phyloP scores from a whole-genome alignment of 768 basidiomycete species.

The Termitomyces sp. region DNA sequence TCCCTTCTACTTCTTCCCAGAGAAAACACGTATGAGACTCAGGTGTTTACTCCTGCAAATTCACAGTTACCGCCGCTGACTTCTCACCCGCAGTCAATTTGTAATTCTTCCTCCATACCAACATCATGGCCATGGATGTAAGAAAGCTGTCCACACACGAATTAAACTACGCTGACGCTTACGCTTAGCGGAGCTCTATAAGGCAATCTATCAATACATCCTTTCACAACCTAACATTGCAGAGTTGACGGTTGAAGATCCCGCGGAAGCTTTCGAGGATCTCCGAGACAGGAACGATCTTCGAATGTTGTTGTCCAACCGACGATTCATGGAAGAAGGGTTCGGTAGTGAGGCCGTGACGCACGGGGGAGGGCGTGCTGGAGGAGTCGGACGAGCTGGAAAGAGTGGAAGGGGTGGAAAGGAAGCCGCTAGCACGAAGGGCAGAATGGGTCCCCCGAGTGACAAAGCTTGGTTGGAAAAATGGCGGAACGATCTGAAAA shows the following conservation, averaged over 20 bases:
- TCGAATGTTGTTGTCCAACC: constrained; percentile 62
- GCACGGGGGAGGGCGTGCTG: constrained; percentile 48
- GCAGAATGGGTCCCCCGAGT: constrained; percentile 74
- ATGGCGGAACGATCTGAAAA: constrained; percentile 81
- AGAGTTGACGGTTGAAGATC: constrained; percentile 97
- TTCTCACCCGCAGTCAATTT: constrained; percentile 68
- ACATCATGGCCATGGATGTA: constrained; percentile 86
- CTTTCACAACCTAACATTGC: constrained; percentile 63
- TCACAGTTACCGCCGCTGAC: constrained; percentile 4
- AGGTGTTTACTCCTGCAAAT: constrained; percentile 46
- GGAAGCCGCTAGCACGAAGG: constrained; percentile 26
- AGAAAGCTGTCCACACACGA: constrained; percentile 23
- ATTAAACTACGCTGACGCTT: neutral
- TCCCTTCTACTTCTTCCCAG: constrained; percentile 95
- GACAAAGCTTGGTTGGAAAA: constrained; percentile 75
- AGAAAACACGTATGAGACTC: constrained; percentile 79
- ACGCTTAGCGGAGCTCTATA: constrained; percentile 77
- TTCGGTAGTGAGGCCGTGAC: constrained; percentile 46
- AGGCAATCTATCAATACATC: constrained; percentile 76
- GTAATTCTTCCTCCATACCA: constrained; percentile 91
- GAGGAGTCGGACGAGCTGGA: constrained; percentile 38
- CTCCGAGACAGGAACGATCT: constrained; percentile 91
- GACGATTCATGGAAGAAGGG: constrained; percentile 68
- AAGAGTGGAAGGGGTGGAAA: constrained; percentile 33
- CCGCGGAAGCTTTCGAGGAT: constrained; percentile 97